Conservation (phyloP, 805 yeast genomes). For the Ogataea angusta region DNA sequence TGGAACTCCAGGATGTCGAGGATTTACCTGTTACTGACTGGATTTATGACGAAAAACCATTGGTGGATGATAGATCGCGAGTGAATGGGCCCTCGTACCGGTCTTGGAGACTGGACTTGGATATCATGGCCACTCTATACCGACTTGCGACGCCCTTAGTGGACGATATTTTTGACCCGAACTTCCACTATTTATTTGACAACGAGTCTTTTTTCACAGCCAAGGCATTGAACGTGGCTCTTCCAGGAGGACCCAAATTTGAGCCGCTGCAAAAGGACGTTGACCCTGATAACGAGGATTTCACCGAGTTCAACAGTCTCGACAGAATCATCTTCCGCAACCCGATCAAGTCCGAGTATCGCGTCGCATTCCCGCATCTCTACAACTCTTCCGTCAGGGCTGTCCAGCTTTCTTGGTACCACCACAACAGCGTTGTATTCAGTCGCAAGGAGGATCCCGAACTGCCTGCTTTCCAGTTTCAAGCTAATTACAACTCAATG, state of each 20-base stretch:
- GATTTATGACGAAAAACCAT: conserved; percentile 78
- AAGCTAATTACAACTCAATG: conserved; percentile 56
- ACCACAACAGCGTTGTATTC: conserved; percentile 56
- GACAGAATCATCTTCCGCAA: conserved; percentile 81
- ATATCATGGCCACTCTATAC: conserved; percentile 62
- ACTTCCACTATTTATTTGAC: conserved; percentile 70
- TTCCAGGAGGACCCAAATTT: conserved; percentile 96
- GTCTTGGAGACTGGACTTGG: conserved; percentile 62
- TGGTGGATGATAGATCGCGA: conserved; percentile 49
- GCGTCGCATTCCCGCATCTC: conserved; percentile 80
- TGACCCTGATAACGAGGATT: conserved; percentile 67
- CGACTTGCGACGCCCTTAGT: conserved; percentile 69
- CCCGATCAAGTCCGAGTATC: conserved; percentile 77
- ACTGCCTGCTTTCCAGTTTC: conserved; percentile 54
- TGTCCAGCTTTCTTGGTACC: conserved; percentile 61
- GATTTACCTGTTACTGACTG: conserved; percentile 65
- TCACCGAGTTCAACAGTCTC: conserved; percentile 84
- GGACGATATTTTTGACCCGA: conserved; percentile 54
- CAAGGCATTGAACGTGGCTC: conserved; percentile 78
- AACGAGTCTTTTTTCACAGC: conserved; percentile 82
- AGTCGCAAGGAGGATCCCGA: conserved; percentile 47
- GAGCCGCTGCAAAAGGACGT: conserved; percentile 76
- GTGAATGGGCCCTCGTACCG: conserved; percentile 79
- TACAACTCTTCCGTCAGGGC: conserved; percentile 75
- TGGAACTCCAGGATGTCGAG: conserved; percentile 62